Evolutionary conservation across 1,284 basidiomycete genomes (phyloP), one percentile per base, ranked within the genome.

Genomic region (Fomitiporia mediterranea): DNA sequence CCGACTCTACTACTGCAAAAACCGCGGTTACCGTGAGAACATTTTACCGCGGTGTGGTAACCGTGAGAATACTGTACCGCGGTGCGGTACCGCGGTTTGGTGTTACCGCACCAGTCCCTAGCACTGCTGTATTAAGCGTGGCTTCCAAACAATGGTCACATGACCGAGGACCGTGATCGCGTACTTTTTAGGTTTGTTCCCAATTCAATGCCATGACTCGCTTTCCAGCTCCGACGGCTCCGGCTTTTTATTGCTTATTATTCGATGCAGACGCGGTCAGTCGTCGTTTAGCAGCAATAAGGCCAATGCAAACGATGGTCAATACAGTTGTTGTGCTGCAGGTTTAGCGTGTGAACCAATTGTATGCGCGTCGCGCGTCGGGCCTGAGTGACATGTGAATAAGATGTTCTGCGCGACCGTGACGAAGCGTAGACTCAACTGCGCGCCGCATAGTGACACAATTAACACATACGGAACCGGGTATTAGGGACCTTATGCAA

Each of bases 151-250:
- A 23, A 46, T 30, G 25, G 27, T 30, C 44, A 46, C 44, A 25
- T 46, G 44, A 46, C n/a, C 23, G 4, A 13, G 6, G 15, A 25
- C 15, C 44, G 44, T 46, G 44, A 46, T 46, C 44, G 44, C 44
- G 44, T 46, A 43, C 32, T 34, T 30, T 46, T 46, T 46, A 46
- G 17, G 44, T 27, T 46, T 46, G 44, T 27, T 13, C 9, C 30
- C 44, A 46, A 46, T 28, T 46, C 44, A 46, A 46, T 30, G 11
- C n/a, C 30, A 30, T 46, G 44, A 46, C 44, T 46, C 44, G 25
- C 30, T 30, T n/a, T 44, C 27, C 6, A 28, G 11, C 27, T 28
- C n/a, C 44, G 15, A 3, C 44, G 11, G 44, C 25, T 30, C 28
- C 25, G 23, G n/a, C 25, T 15, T 15, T 32, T 25, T 34, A 19